phyloP scores from a whole-genome alignment of 2,329 filamentous ascomycete genomes.

The Fusarium globosum region DNA sequence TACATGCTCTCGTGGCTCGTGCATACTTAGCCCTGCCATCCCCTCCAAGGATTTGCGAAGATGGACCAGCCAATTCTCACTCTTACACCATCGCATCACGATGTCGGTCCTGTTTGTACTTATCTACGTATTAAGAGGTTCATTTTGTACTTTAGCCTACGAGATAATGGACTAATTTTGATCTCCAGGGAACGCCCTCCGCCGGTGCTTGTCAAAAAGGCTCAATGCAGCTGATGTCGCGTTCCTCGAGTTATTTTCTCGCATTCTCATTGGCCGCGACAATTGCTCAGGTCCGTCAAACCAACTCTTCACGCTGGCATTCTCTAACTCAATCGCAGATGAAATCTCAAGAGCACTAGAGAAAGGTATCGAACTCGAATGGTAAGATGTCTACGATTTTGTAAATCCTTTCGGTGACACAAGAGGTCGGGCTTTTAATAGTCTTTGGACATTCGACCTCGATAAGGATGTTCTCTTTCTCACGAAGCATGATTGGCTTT shows the following conservation, averaged over 20 bases:
- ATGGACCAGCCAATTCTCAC: not conserved
- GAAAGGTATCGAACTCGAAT: not conserved
- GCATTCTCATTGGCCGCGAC: not conserved
- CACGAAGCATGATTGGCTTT: not conserved
- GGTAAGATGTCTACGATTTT: not conserved
- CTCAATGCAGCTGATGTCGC: not conserved
- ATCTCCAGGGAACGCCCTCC: accelerated
- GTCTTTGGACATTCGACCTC: constrained; percentile 12
- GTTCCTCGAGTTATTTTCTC: not conserved
- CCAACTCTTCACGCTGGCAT: not conserved
- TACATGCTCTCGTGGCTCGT: not conserved
- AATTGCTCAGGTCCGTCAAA: not conserved
- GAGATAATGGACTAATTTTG: accelerated
- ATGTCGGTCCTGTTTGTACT: not conserved
- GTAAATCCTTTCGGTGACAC: not conserved
- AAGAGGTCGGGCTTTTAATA: not conserved
- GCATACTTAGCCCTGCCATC: not conserved
- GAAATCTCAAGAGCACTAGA: not conserved
- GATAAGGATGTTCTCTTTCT: not conserved
- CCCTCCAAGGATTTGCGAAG: not conserved
- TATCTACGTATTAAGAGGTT: not conserved
- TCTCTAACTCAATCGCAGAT: not conserved
- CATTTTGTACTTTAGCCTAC: accelerated
- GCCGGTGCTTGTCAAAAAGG: not conserved
- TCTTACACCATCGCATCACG: not conserved